Percentiles rank a stretch among this genome's conserved stretches.
Evolutionary conservation across 2,329 filamentous ascomycete genomes (phyloP).

Genomic region (Penicillium nordicum): DNA sequence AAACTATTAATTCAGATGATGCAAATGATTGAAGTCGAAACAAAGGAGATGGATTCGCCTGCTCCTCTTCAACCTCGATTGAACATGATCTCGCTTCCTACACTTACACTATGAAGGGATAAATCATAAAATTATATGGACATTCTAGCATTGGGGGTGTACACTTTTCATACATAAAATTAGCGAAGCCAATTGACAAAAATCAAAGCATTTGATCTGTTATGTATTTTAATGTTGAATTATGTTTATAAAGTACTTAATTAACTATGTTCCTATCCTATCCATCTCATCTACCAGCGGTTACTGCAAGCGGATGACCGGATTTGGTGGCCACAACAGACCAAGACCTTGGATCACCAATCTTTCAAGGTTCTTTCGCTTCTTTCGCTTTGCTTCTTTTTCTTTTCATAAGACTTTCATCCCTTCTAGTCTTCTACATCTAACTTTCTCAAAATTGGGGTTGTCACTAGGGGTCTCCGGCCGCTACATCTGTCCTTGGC

Average conservation of each 20-base stretch:
- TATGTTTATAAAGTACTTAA: background rate
- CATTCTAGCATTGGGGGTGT: background rate
- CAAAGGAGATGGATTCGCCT: constrained; percentile 30
- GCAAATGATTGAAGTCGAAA: constrained; percentile 28
- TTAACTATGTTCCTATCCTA: too few relatives aligned
- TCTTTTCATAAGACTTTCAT: background rate
- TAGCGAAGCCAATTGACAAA: background rate
- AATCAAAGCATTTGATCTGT: background rate
- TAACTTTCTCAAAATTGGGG: constrained; percentile 10
- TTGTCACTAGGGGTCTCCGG: constrained; percentile 5
- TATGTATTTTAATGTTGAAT: background rate
- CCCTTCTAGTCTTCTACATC: background rate
- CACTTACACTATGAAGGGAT: background rate
- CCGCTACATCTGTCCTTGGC: background rate
- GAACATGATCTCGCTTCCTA: constrained; percentile 14
- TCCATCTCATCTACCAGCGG: background rate
- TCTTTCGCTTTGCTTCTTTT: background rate
- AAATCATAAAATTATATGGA: background rate
- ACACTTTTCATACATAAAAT: background rate
- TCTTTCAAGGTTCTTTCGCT: background rate
- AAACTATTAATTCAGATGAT: constrained; percentile 29
- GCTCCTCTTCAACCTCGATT: constrained; percentile 24
- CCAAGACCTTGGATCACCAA: background rate
- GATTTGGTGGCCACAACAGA: constrained; percentile 19
- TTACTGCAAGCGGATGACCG: constrained; percentile 23